Evolutionary conservation across 176 grass and related monocot species (phyloP).

Genomic region (Triticum dicoccoides): DNA sequence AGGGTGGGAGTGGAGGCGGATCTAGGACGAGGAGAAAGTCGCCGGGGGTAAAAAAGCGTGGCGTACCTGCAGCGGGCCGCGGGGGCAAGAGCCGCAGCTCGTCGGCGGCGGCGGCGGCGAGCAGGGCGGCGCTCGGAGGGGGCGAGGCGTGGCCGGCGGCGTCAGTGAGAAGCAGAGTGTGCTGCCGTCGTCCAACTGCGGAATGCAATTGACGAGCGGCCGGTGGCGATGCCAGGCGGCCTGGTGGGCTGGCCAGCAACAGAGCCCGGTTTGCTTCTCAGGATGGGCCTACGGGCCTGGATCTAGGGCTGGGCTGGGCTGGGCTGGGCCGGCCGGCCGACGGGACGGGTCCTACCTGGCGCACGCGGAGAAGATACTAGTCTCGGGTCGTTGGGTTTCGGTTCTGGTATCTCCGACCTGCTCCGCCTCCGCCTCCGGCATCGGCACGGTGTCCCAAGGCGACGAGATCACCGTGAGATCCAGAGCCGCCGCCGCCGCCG

Average conservation of each 20-base stretch:
- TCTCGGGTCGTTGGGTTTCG: slow-evolving; percentile 24
- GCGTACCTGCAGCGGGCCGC: neutral
- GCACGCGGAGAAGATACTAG: neutral
- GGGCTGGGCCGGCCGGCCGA: neutral
- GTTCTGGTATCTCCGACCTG: slow-evolving; percentile 1
- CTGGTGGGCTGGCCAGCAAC: slow-evolving; percentile 9
- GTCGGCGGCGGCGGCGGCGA: neutral
- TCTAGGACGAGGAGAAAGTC: neutral
- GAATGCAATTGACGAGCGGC: neutral
- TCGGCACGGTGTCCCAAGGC: slow-evolving; percentile 15
- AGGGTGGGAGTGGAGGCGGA: neutral
- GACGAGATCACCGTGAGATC: slow-evolving; percentile 24
- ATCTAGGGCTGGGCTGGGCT: too few species aligned
- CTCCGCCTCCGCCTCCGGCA: neutral
- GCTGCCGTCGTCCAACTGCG: neutral
- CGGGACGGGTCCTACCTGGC: neutral
- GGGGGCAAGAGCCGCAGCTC: neutral
- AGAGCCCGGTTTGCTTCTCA: neutral
- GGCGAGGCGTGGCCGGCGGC: neutral
- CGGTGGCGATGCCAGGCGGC: neutral
- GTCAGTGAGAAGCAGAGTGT: neutral
- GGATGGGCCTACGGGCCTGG: neutral
- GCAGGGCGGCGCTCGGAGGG: neutral
- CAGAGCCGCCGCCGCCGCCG: neutral
- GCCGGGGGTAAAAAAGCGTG: neutral